Evolutionary conservation across 495 filamentous ascomycete species (phyloP), one percentile per base, ranked within the genome.

Genomic region (Penicillium cataractarum): DNA sequence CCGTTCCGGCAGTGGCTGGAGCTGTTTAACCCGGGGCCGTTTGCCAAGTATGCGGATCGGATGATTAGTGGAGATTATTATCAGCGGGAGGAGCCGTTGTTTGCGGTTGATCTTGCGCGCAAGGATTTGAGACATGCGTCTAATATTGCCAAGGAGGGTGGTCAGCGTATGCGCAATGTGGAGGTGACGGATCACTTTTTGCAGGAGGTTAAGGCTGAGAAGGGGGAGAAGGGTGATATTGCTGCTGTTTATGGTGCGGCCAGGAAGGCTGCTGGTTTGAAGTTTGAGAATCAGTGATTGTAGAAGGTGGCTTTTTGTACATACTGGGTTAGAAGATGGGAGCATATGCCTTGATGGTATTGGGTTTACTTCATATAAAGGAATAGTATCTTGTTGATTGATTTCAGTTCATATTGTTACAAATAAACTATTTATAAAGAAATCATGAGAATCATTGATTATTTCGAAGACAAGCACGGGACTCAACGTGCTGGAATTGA

Each of bases 81-180:
- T 64, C 75, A 81, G 71, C 74, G 86, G 2, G 86, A 89, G 55
- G 86, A 92, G 77, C 92, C 93, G 58, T 77, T 96, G 27, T 96
- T 96, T 74, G 86, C 86, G n/a, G 92, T 94, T 8, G 90, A 96
- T 74, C 74, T 97, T 56, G 92, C 92, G 19, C 77, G 88, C 63
- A 97, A 97, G 77, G 93, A 97, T 82, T 84, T 88, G 35, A 72
- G 88, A 10, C 93, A 97, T 83, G 90, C 89, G 21, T 73, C 86
- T 66, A 77, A 74, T 42, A 62, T 97, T 69, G 93, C 90, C 3
- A 73, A 86, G 61, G 75, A 75, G 37, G 76, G 78, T 6, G 93
- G 91, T 0, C 79, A 83, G 63, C 78, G 78, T 60, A 74, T 97
- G 81, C 80, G 82, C 64, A 86, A 83, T 63, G 74, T 89, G 6